Percentiles rank a stretch among this genome's conserved stretches.
Conservation (phyloP, 2,329 filamentous ascomycete genomes). For the Lasiodiplodia sp. region DNA sequence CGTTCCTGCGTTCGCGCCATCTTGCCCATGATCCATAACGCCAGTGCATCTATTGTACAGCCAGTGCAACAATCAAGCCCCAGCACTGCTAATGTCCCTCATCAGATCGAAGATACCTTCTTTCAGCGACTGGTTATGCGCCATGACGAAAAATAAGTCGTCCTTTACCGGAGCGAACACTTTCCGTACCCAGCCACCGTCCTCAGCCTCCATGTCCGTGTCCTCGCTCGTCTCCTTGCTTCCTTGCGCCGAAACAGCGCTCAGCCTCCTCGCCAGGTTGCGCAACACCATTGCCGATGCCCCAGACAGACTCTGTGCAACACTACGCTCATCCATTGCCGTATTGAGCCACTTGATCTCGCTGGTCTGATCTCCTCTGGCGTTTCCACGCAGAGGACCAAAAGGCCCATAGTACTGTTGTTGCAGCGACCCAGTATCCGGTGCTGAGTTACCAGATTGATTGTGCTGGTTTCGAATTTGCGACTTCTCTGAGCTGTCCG, state of each 20-base stretch:
- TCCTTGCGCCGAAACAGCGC: conserved; percentile 34
- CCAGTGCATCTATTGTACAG: conserved; percentile 28
- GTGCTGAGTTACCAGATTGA: conserved; percentile 61
- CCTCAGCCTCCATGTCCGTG: conserved; percentile 55
- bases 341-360: conserved; percentile 54
- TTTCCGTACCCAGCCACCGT: conserved; percentile 68
- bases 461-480: conserved; percentile 55
- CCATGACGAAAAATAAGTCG: conserved; percentile 72
- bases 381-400: conserved; percentile 6
- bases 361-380: conserved; percentile 34
- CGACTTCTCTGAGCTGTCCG: conserved; percentile 51
- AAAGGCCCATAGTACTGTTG: conserved; percentile 1
- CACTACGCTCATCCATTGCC: conserved; percentile 56
- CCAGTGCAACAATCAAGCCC: neutral
- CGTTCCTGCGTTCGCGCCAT: conserved; percentile 4
- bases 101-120: conserved; percentile 47
- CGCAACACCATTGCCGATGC: conserved; percentile 79
- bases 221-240: conserved; percentile 53
- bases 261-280: conserved; percentile 69
- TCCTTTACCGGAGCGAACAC: conserved; percentile 72
- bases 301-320: conserved; percentile 80
- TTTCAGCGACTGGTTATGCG: conserved; percentile 64
- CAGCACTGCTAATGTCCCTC: conserved; percentile 36
- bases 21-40: conserved; percentile 13
- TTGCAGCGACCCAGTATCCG: neutral